Base-by-base conservation (phyloP, 768 basidiomycete species). In the Suillus americanus region DNA sequence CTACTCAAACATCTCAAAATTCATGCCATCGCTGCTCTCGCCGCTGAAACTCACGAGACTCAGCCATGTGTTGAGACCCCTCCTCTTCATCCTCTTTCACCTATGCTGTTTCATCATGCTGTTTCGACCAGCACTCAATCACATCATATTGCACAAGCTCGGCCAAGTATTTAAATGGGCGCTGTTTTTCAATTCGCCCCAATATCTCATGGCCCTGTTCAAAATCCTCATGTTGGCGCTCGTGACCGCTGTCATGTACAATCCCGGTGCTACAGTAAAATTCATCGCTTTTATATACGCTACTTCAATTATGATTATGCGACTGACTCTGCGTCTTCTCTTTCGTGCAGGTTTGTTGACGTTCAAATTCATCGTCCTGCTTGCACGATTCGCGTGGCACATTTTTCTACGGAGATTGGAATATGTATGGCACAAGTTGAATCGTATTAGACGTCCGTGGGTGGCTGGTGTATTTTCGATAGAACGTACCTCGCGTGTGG, bases 191-290 rank as follows among this genome's bases (percentile, higher is more conserved):
- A 41, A 59, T 9, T 41, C 57, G 3, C 40, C 57, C 12, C 38
- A 59, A 41, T 12, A 59, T 20, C 10, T 59, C 40, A 41, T 41
- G 18, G 57, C 40, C 10, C 40, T 59, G 18, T 68, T 68, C 67
- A 60, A 60, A 28, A 57, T 68, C 28, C 64, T 68, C 51, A 45
- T 53, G 28, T 63, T 68, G 23, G 68, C 67, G 13, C 67, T 68
- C 23, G 20, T 65, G 28, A 60, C 63, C 18, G 55, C 53, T n/a
- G 64, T 63, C 23, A 59, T 68, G 67, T 68, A 57, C 48, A 62
- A 68, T 28, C 67, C 68, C 8, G 67, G 67, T 46, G 67, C 25
- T 10, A 41, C 28, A 28, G 28, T 40, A 28, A 59, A 59, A 59
- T 59, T 18, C 3, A 28, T 59, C 25, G 40, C 40, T 28, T 59